Base-by-base conservation (phyloP, 176 grass and related monocot species). In the Pontederia paniculata region DNA sequence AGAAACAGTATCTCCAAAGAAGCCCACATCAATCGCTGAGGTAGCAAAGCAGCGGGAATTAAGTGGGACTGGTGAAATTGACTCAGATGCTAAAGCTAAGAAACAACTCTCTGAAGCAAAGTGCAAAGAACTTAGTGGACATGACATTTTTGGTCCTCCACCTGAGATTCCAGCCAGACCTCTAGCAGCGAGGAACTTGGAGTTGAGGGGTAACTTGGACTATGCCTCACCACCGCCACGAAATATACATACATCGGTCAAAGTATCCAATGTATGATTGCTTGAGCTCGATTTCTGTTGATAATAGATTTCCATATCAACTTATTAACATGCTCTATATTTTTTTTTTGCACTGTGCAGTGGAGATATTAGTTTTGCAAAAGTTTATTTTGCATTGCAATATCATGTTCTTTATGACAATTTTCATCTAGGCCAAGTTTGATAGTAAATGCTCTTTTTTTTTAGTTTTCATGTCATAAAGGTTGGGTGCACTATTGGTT, bases 91-190 rank as follows among this genome's bases (percentile, higher is more conserved):
- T 60, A 10, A 60, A 60, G 9, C 19, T 19, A 44, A 44, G n/a
- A 60, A 60, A n/a, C 57, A 60, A 11, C 41, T 60, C 16, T 60
- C 57, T 20, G 41, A 60, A 60, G 57, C 57, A 17, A 60, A 60
- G 57, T 17, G 16, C 57, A 60, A 60, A 45, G 57, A 60, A 42
- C 57, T 60, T 17, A 60, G 57, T 60, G 57, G 57, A 6, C 57
- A 60, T 60, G 57, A 60, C 57, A 60, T 60, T 5, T 60, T 60
- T 60, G 57, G 57, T 44, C 57, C 57, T 60, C 57, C 57, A 18
- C 57, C 57, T 44, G 57, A 45, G 41, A 8, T 60, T 13, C 57
- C 31, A 60, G 16, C 42, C 57, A 60, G 57, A 16, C 57, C n/a
- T 2, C 44, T 60, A 60, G 57, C 57, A 44, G 57, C 57, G 1